Evolutionary conservation across 2,329 filamentous ascomycete species (phyloP).

Genomic region (Fusarium paranaense): DNA sequence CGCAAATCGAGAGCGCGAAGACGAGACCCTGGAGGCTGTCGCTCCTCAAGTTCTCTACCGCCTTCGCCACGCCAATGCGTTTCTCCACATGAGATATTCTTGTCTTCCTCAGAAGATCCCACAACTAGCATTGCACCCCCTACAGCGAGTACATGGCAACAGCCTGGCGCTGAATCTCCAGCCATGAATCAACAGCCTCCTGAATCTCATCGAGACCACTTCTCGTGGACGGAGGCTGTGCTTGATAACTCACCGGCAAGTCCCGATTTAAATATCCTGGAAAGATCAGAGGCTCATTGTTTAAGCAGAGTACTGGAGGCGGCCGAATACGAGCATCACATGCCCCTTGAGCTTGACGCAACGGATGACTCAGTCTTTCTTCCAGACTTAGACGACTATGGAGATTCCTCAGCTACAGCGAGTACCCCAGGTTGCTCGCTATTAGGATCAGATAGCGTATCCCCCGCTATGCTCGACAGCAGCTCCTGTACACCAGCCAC

Average conservation of each 20-base stretch:
- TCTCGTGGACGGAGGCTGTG: neutral
- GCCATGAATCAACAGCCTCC: neutral
- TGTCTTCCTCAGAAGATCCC: neutral
- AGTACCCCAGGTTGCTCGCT: neutral
- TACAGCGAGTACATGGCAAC: neutral
- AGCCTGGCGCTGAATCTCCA: neutral
- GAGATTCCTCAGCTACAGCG: neutral
- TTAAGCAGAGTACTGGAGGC: neutral
- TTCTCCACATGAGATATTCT: neutral
- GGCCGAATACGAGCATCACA: neutral
- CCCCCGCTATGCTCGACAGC: neutral
- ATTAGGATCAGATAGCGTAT: neutral
- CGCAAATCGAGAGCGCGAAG: neutral
- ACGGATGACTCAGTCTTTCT: neutral
- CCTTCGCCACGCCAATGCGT: neutral
- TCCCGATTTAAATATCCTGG: neutral
- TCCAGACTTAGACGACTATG: neutral
- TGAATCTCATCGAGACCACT: neutral
- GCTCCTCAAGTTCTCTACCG: neutral
- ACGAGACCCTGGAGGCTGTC: neutral
- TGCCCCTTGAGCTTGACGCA: neutral
- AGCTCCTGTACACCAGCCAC: neutral
- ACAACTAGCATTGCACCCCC: accelerated
- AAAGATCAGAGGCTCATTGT: neutral
- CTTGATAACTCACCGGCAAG: neutral